Base-by-base conservation (phyloP, 495 filamentous ascomycete genomes). In the Copromyces sp. region DNA sequence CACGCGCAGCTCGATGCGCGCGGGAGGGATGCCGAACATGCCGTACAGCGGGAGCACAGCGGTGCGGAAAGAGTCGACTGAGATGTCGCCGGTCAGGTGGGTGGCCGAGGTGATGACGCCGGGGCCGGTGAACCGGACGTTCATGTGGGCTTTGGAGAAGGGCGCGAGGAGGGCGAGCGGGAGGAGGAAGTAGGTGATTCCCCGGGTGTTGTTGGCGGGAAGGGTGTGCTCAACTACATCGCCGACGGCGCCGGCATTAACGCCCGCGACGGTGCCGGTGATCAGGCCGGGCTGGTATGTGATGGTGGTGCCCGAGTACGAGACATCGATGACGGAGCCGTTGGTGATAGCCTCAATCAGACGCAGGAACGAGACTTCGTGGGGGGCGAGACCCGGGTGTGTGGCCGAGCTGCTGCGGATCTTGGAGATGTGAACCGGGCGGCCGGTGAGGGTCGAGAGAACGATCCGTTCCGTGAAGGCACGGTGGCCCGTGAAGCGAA, bases 341-440 rank as follows among this genome's bases (percentile, higher is more conserved):
- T 99, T 99, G 79, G 96, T 98, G 76, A 99, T 86, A 70, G 91
- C 85, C 80, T 98, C 95, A 75, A 99, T 90, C 9, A 99, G 91
- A 69, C 96, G 95, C 20, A 99, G 87, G 83, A 99, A 93, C 41
- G 95, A 97, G 78, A 98, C 89, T 84, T 99, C 96, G 84, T 96
- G 92, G 68, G 93, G 89, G 69, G 92, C 89, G 65, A 99, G 91
- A 76, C 96, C 96, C 7, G 95, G 93, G 75, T 91, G 87, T 17
- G 91, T 93, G 68, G 90, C 87, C 38, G 93, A 97, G 44, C 90
- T 90, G 39, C 93, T 86, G 72, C 96, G 93, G 83, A 99, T 98
- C 80, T 94, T 90, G 41, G 94, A 95, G 79, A 99, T 92, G 80
- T 94, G 93, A 42, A 99, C 82, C 7, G 95, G 89, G 35, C 90